Evolutionary conservation across 225 moss, liverwort and hornwort species (phyloP), one percentile per base, ranked within the genome.

Genomic region (Lunularia cruciata): DNA sequence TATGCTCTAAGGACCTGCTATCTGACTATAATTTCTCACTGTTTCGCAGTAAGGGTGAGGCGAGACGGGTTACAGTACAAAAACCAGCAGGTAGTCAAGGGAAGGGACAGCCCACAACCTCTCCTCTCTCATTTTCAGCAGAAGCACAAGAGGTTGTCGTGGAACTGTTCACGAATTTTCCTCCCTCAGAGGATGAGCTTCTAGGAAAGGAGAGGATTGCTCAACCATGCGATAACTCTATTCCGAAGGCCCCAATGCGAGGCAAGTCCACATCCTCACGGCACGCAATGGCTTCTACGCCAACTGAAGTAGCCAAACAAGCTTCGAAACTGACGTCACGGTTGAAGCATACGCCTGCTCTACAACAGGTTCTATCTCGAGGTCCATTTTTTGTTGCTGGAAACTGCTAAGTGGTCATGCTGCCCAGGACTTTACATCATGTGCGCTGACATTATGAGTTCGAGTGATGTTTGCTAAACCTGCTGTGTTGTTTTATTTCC

Each of bases 151-250:
- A 85, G 68, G 89, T 83, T 48, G 70, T 98, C 62, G 70, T 71
- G 56, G 83, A 98, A 35, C 81, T 90, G 8, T 98, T 98, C 46
- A 65, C 66, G 19, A 57, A 68, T 69, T 85, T 86, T 67, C 92
- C 89, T 83, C 90, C 96, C 23, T 75, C 74, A 9, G 96, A 90
- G 60, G 90, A 90, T 28, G 96, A 98, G 77, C 78, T 89, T 73
- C 66, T 79, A 60, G 71, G 77, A 6, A 81, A 83, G 74, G 87
- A 78, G 73, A 84, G 83, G 73, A 68, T 86, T 70, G 27, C 67
- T 71, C 67, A 89, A 75, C 85, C 85, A 43, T 77, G 73, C 30
- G 48, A 61, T 45, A 74, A 58, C 19, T 80, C 62, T 9, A 65
- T 28, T 22, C 51, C 72, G 54, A 84, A 71, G 36, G 47, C 64